phyloP scores from a whole-genome alignment of 2,329 filamentous ascomycete species.

The Cordyceps javanica region DNA sequence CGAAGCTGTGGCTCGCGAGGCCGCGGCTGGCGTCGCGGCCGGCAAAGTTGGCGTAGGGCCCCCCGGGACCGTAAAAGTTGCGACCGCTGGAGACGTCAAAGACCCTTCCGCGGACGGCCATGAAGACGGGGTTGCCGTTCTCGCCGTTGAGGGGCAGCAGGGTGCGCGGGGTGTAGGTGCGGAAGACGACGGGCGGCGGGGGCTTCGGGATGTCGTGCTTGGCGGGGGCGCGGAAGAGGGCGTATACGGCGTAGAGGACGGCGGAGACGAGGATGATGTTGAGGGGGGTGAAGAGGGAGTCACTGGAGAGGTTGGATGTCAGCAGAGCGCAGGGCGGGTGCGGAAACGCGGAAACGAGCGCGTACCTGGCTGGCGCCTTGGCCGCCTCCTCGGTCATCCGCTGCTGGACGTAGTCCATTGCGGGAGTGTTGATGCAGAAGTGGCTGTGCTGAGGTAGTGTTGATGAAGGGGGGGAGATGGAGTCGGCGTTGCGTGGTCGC shows the following conservation, averaged over 20 bases:
- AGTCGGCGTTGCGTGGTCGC: neutral
- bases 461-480: neutral
- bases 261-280: constrained; percentile 54
- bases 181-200: constrained; percentile 55
- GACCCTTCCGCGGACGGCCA: constrained; percentile 84
- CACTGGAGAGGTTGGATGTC: constrained; percentile 21
- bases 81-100: constrained; percentile 84
- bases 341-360: constrained; percentile 6
- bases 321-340: neutral
- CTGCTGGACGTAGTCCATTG: constrained; percentile 54
- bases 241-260: constrained; percentile 53
- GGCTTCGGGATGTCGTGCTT: constrained; percentile 43
- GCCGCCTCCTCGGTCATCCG: constrained; percentile 48
- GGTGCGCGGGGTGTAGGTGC: constrained; percentile 67
- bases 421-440: neutral
- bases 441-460: neutral
- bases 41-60: constrained; percentile 93
- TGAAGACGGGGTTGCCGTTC: constrained; percentile 68
- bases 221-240: constrained; percentile 44
- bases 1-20: constrained; percentile 85
- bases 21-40: constrained; percentile 86
- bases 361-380: constrained; percentile 35
- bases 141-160: constrained; percentile 82
- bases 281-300: constrained; percentile 51
- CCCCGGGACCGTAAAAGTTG: constrained; percentile 94